These are phyloP conservation scores for Neoboletus subvelutipes DNA, from an alignment of 768 basidiomycete genomes.

Conservation along the genomic window DNA sequence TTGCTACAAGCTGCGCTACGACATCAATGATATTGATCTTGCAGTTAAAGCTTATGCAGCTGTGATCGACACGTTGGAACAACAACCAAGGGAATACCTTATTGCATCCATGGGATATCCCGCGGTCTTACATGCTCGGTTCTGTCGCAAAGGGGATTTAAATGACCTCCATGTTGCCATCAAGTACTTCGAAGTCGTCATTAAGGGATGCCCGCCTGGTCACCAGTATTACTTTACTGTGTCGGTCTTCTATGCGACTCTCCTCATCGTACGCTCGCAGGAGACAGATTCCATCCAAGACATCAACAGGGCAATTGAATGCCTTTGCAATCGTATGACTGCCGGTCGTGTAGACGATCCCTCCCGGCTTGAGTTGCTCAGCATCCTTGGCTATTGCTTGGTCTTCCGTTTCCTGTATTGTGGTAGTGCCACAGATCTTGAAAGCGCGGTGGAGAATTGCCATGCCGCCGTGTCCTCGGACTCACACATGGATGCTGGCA, in stretches of 20 bases:
- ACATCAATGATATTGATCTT: slow-evolving; percentile 17
- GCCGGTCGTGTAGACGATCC: slow-evolving; percentile 4
- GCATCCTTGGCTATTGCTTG: slow-evolving; percentile 15
- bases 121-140: slow-evolving; percentile 1
- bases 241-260: slow-evolving; percentile 8
- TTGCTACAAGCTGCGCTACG: slow-evolving; percentile 8
- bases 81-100: slow-evolving; percentile 4
- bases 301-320: slow-evolving; percentile 16
- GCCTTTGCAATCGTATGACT: slow-evolving; percentile 9
- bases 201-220: slow-evolving; percentile 3
- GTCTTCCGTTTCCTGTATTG: slow-evolving; percentile 9
- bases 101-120: slow-evolving; percentile 8
- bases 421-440: background rate
- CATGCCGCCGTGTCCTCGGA: background rate
- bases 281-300: slow-evolving; percentile 15
- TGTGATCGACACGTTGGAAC: slow-evolving; percentile 8
- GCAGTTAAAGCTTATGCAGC: slow-evolving; percentile 8
- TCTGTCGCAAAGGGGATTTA: slow-evolving; percentile 6
- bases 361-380: background rate
- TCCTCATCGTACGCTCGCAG: slow-evolving; percentile 11
- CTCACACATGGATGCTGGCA: background rate
- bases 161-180: slow-evolving; percentile 16
- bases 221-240: background rate
- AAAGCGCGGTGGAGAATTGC: background rate
- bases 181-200: slow-evolving; percentile 7